Conservation (phyloP, 371 early-diverging fungal genomes). For the Synchytrium microbalum region DNA sequence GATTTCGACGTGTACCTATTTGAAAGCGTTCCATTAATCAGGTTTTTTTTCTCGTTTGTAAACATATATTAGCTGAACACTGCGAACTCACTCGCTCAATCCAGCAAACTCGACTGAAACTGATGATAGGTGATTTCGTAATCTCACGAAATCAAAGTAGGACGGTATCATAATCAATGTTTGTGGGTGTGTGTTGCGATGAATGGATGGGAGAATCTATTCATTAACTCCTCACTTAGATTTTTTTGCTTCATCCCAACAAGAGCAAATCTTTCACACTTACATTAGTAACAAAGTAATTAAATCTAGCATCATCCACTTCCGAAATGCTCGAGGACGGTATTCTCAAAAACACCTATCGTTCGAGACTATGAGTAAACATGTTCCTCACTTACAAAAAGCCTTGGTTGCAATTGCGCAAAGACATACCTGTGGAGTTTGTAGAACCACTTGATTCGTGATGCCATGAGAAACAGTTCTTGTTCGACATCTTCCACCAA, state of each 20-base stretch:
- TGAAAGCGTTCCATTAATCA: neutral
- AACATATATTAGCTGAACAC: too few relatives aligned
- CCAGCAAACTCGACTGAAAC: constrained; percentile 39
- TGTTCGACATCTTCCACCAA: constrained; percentile 34
- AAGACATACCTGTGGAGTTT: constrained; percentile 59
- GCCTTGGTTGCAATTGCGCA: neutral
- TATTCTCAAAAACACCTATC: constrained; percentile 58
- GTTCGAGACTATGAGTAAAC: neutral
- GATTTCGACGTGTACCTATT: constrained; percentile 51
- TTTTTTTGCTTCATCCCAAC: neutral
- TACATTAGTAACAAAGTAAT: constrained; percentile 74
- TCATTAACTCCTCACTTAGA: neutral
- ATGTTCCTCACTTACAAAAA: too few relatives aligned
- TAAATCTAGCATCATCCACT: constrained; percentile 74
- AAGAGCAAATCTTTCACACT: neutral
- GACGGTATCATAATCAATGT: constrained; percentile 86
- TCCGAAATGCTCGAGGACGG: constrained; percentile 47
- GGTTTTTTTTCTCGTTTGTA: neutral
- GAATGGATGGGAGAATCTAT: constrained; percentile 34
- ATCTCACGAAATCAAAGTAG: constrained; percentile 91
- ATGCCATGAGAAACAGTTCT: neutral
- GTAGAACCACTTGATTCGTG: constrained; percentile 52
- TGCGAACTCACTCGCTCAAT: constrained; percentile 63
- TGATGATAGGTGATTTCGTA: constrained; percentile 52
- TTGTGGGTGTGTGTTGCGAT: constrained; percentile 49